Percentiles rank a stretch among this genome's conserved stretches.
Conservation (phyloP, 192 early-diverging fungal species). For the Chytriomyces sp. region DNA sequence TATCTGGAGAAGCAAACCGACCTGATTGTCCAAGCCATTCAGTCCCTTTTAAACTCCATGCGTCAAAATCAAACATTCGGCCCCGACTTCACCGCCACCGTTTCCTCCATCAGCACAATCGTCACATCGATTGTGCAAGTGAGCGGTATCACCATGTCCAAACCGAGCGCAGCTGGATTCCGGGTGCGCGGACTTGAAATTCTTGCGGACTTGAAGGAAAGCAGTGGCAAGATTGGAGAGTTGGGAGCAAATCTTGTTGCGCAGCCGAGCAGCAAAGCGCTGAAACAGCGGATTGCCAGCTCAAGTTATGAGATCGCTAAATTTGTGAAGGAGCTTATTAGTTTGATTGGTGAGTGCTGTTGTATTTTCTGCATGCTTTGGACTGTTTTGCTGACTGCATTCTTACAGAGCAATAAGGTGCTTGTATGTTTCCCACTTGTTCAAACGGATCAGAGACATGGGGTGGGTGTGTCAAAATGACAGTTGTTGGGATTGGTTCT, state of each 20-base stretch:
- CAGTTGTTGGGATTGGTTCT: no score
- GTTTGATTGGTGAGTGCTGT: slow-evolving; percentile 58
- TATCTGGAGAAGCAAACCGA: slow-evolving; percentile 76
- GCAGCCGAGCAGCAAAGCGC: slow-evolving; percentile 56
- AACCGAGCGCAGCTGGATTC: slow-evolving; percentile 44
- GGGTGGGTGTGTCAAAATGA: no score
- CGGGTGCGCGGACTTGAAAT: slow-evolving; percentile 60
- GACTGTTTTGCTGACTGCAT: background rate
- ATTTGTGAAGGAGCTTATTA: slow-evolving; percentile 81
- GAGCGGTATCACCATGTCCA: slow-evolving; percentile 55
- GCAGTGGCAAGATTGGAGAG: slow-evolving; percentile 61
- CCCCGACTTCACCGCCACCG: slow-evolving; percentile 60
- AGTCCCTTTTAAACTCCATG: slow-evolving; percentile 69
- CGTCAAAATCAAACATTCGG: slow-evolving; percentile 56
- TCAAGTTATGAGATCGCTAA: slow-evolving; percentile 90
- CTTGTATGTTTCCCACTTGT: background rate
- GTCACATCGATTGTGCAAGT: slow-evolving; percentile 61
- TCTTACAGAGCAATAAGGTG: background rate
- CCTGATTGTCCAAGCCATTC: slow-evolving; percentile 78
- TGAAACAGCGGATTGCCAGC: slow-evolving; percentile 84
- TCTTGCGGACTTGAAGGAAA: slow-evolving; percentile 60
- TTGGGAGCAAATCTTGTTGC: slow-evolving; percentile 60
- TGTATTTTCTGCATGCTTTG: background rate
- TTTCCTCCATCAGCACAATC: slow-evolving; percentile 62
- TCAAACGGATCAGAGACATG: no score